Evolutionary conservation across 257 asterid genomes (phyloP).

Genomic region (Capsicum rhomboideum): DNA sequence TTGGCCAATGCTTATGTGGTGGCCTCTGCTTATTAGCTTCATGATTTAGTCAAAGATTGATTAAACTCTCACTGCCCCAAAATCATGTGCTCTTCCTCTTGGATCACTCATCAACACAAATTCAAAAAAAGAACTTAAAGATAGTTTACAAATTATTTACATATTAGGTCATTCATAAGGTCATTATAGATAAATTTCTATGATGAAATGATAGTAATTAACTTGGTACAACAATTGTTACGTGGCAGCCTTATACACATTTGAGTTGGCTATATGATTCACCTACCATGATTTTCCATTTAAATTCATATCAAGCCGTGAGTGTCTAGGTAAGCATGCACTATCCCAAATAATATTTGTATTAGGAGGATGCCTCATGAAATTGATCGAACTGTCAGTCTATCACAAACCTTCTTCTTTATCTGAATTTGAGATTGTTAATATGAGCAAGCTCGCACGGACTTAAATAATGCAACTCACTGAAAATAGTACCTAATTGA

Average conservation of each 20-base stretch:
- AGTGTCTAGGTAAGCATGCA: not conserved
- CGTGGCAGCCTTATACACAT: too few species aligned
- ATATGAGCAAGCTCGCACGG: fast-evolving
- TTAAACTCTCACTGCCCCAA: constrained; percentile 1
- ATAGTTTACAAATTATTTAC: too few species aligned
- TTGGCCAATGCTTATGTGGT: constrained; percentile 1
- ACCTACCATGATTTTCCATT: not conserved
- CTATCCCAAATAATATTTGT: not conserved
- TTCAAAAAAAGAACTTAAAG: not conserved
- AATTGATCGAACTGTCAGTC: not conserved
- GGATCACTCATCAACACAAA: constrained; percentile 42
- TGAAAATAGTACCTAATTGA: not conserved
- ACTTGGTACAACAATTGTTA: not conserved
- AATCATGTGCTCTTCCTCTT: constrained; percentile 55
- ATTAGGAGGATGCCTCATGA: not conserved
- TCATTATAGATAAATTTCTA: not conserved
- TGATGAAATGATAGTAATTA: not conserved
- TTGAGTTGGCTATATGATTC: not conserved
- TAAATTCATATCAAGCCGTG: not conserved
- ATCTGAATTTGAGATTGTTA: not conserved
- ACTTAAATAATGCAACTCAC: not conserved
- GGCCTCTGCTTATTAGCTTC: constrained; percentile 4
- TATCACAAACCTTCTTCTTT: too few species aligned
- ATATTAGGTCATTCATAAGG: too few species aligned
- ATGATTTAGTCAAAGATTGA: constrained; percentile 54